Percentiles rank a stretch among this genome's conserved stretches.
Evolutionary conservation across 2,329 filamentous ascomycete genomes (phyloP).

Genomic region (Alternaria brassicicola): DNA sequence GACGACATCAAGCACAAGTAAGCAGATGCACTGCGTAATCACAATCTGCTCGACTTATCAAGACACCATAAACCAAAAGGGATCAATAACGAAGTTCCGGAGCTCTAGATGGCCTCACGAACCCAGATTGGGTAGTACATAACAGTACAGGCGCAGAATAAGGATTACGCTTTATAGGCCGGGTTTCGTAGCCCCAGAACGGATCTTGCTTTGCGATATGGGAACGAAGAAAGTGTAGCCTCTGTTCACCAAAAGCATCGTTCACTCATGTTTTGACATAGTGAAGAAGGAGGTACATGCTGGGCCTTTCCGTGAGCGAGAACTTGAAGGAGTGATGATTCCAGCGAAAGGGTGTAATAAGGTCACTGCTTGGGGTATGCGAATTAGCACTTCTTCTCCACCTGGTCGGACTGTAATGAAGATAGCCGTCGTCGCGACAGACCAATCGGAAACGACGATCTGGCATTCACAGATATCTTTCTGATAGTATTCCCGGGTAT

Average conservation of each 20-base stretch:
- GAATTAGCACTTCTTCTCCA: neutral
- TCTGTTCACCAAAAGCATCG: neutral
- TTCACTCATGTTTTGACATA: neutral
- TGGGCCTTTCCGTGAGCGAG: neutral
- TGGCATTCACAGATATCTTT: neutral
- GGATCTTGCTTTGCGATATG: neutral
- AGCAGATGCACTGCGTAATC: conserved; percentile 51
- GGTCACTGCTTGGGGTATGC: neutral
- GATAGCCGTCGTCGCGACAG: neutral
- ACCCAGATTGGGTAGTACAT: neutral
- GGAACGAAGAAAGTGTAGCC: neutral
- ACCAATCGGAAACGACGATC: neutral
- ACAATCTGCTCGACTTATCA: conserved; percentile 1
- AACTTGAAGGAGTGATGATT: neutral
- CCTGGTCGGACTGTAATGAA: neutral
- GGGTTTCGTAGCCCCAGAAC: too few species aligned
- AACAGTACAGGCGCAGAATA: neutral
- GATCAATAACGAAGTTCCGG: neutral
- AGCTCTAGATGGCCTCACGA: neutral
- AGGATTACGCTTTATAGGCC: neutral
- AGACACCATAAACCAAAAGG: neutral
- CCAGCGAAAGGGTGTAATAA: neutral
- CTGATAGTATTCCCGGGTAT: neutral
- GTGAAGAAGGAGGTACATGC: neutral
- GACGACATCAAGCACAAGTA: conserved; percentile 53